Base-by-base conservation (phyloP, 1,284 basidiomycete species). In the Boletellus deceptivus region DNA sequence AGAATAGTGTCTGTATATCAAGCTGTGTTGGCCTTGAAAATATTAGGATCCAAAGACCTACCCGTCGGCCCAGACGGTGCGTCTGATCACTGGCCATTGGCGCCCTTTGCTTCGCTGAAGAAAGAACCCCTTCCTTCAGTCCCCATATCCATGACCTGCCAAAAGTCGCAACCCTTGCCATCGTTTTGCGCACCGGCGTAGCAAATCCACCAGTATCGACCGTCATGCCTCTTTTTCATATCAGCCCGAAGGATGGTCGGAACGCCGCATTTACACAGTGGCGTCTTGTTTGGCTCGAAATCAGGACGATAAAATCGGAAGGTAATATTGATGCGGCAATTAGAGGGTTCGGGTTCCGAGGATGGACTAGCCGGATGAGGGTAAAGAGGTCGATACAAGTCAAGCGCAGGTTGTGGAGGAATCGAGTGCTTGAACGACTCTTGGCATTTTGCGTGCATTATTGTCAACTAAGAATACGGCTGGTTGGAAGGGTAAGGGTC, bases 401-500 rank as follows among this genome's bases (percentile, higher is more conserved):
- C 93, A 46, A 95, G 77, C 0, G 83, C 76, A 34, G 77, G 71
- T 58, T 92, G 89, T 0, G 87, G 82, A 4, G 91, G 92, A 11
- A 94, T 78, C 8, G 80, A 77, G 58, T 91, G 89, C 59, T 97
- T 97, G 74, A 87, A 98, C 18, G 77, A 76, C 69, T 98, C 93
- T 73, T 98, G 94, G 55, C 85, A 88, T 2, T 89, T 86, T 0
- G 90, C 90, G 58, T 94, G 90, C 94, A 98, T 98, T 59, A 96
- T 88, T n/a, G 82, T 76, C 31, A 93, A 74, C 84, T 91, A 17
- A 49, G 35, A 43, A 49, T 38, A 35, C 35, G 13, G 31, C 10
- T 11, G 7, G n/a, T 39, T 29, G 20, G 48, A 29, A 46, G 11
- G 25, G 35, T 35, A 14, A 33, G 31, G 35, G n/a, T 16, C 35